Evolutionary conservation across 441 rosid species (phyloP), one percentile per base, ranked within the genome.

Genomic region (Brassica balearica): DNA sequence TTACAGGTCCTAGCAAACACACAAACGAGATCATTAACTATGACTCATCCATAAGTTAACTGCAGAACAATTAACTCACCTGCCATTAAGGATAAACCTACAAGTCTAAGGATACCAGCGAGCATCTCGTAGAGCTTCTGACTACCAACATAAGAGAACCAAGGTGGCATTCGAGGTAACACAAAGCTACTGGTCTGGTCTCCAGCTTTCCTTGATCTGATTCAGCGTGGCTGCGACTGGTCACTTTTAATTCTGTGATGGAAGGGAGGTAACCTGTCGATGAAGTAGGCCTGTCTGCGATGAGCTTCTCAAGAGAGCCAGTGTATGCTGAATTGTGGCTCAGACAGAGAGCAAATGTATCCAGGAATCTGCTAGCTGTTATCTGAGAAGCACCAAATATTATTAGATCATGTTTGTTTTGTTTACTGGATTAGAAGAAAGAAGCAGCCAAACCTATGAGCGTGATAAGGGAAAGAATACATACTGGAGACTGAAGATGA

Each of bases 401-500:
- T 29, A 29, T 29, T 29, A 29, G 34, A 29, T 29, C 34, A 69
- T 23, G 64, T 17, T 72, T 58, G 19, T 15, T 62, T 68, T 72
- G 15, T 55, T 29, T 17, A 67, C 69, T 60, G 27, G 20, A 65
- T 41, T 65, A 34, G 29, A 69, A 66, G 59, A 75, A 71, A 65
- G 77, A 76, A 60, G 46, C 17, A 8, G 69, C 56, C 76, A 77
- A 62, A 66, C 77, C 69, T 76, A 25, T 77, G 80, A 63, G 27
- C 8, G 5, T 61, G 75, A 71, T 20, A 61, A 75, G 70, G 66
- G 70, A 69, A 70, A 60, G 72, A 71, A 80, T 62, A 86, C 98
- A 62, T 90, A 96, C 98, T 51, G 94, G 98, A 78, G 96, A 94
- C 68, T 86, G 94, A 82, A 96, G 96, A 73, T 86, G 90, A 82